A percentile compares a stretch with the other conserved stretches of the same genome.
These are phyloP conservation scores for Aspergillus caelatus DNA, from an alignment of 2,329 filamentous ascomycete species.

Conservation along the genomic window DNA sequence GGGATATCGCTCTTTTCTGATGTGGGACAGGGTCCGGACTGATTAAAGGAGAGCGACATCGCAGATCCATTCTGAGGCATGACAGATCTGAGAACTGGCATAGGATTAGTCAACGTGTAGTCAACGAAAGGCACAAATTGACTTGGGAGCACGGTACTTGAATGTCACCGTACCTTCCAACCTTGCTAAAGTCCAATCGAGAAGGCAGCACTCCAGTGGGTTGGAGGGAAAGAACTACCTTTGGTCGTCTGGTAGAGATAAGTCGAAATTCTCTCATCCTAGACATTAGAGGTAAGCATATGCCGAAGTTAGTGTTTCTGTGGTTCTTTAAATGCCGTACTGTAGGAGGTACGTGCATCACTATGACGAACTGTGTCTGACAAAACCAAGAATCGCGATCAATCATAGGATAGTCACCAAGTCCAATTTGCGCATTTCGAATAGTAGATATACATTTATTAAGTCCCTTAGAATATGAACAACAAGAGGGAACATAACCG, in stretches of 20 bases:
- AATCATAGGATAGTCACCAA: not conserved
- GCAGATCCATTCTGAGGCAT: constrained; percentile 1
- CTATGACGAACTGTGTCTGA: not conserved
- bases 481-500: constrained; percentile 10
- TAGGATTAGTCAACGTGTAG: not conserved
- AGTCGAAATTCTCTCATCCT: too few relatives aligned
- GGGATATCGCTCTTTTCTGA: not conserved
- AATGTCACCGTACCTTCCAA: constrained; percentile 5
- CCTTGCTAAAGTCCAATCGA: too few relatives aligned
- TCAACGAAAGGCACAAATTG: not conserved
- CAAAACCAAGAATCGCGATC: not conserved
- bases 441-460: constrained; percentile 2
- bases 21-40: not conserved
- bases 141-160: not conserved
- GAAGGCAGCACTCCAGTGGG: not conserved
- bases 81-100: not conserved
- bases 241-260: not conserved
- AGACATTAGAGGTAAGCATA: too few relatives aligned
- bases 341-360: not conserved
- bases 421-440: not conserved
- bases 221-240: not conserved
- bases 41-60: not conserved
- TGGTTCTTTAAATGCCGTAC: too few relatives aligned
- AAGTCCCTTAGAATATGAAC: constrained; percentile 17
- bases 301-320: not conserved